Base-by-base conservation (phyloP, 177 flowering plant species). In the Vitis hybrid region DNA sequence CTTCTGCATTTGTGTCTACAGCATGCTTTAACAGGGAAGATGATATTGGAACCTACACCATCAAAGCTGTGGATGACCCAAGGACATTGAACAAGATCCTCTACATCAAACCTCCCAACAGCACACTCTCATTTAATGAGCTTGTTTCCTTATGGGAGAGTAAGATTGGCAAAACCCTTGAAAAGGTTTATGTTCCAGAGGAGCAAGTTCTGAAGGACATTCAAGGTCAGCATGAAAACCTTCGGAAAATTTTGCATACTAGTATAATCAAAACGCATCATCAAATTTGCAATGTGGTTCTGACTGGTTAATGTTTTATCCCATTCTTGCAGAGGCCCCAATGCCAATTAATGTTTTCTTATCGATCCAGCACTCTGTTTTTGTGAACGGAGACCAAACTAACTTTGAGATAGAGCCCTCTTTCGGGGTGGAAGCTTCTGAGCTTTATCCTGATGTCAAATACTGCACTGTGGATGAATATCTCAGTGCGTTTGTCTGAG, bases 111-210 rank as follows among this genome's bases (percentile, higher is more conserved):
- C 89, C 96, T 19, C 79, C 92, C 6, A 72, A 50, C 15, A 89
- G 91, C 76, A 75, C 62, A 10, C 58, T 58, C 69, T 85, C 93
- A 9, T 79, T 84, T 79, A 86, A 87, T 58, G 94, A 90, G 2
- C 80, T 90, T 10, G 89, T 89, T 10, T 68, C 85, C 2, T 62
- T 90, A 1, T 90, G 93, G 96, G 97, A 92, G 85, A 90, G 85
- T 65, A 84, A 83, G 76, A 87, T 85, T 13, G 89, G 92, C 10
- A 87, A 87, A 72, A 81, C 86, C 68, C 79, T 90, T 0, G 86
- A 90, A 61, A 85, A 72, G 72, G 60, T 70, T 52, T 82, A 84
- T 60, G 72, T 90, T 15, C 73, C 92, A 0, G 93, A 90, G 81
- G 91, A 88, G 34, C 79, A 88, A 75, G 18, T 89, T 48, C 81